phyloP scores from a whole-genome alignment of 108 stramenopile genomes.

The Fragilaria radians region DNA sequence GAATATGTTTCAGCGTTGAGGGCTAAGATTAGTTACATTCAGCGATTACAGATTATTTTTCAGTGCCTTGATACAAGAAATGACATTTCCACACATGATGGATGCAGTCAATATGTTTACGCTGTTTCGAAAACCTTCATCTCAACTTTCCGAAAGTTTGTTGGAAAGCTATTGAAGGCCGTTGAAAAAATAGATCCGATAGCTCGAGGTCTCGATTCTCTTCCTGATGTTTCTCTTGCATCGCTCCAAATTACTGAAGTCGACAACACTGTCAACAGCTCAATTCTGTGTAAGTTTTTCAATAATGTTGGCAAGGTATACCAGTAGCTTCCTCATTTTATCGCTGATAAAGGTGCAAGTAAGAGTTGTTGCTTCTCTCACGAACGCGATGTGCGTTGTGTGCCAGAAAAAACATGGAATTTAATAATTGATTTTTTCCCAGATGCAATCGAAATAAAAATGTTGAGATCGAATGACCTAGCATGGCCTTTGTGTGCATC shows the following conservation, averaged over 20 bases:
- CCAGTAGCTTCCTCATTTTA: conserved; percentile 1
- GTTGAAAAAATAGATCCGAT: conserved; percentile 13
- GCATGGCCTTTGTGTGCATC: too few relatives aligned
- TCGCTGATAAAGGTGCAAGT: conserved; percentile 1
- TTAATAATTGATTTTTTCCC: conserved; percentile 5
- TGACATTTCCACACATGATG: conserved; percentile 7
- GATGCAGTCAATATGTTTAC: conserved; percentile 9
- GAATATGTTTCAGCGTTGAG: conserved; percentile 13
- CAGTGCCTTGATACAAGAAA: conserved; percentile 11
- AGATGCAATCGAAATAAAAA: too few relatives aligned
- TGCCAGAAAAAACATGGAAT: conserved; percentile 11
- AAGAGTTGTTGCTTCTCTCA: conserved; percentile 9
- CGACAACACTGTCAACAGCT: conserved; percentile 30
- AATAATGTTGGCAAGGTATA: conserved; percentile 2
- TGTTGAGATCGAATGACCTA: too few relatives aligned
- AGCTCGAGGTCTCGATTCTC: not conserved
- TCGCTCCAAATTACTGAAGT: conserved; percentile 5
- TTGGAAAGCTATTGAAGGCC: conserved; percentile 11
- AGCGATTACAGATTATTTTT: conserved; percentile 16
- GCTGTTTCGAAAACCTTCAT: conserved; percentile 11
- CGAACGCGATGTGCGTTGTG: conserved; percentile 16
- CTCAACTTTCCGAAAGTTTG: conserved; percentile 15
- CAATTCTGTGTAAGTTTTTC: conserved; percentile 29
- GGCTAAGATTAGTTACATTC: conserved; percentile 8
- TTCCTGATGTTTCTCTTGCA: not conserved